Percentiles rank a stretch among this genome's conserved stretches.
Conservation (phyloP, 257 asterid species). For the Scutellaria barbata region DNA sequence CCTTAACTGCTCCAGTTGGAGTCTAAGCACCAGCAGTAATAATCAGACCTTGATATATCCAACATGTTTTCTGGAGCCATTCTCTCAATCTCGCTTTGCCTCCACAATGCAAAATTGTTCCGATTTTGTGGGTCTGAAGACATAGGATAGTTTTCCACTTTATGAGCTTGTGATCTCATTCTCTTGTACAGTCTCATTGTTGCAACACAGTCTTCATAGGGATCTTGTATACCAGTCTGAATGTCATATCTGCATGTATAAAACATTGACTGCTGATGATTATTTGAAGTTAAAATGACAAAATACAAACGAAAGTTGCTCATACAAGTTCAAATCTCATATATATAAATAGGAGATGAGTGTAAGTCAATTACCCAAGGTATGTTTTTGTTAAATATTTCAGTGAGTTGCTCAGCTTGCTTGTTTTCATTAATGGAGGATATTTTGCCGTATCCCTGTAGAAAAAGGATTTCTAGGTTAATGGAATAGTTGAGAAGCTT, state of each 20-base stretch:
- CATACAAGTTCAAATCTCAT: constrained; percentile 56
- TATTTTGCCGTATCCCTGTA: constrained; percentile 85
- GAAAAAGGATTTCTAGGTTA: neutral
- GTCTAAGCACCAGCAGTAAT: constrained; percentile 90
- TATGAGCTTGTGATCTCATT: constrained; percentile 76
- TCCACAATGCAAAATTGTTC: constrained; percentile 66
- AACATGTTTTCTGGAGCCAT: constrained; percentile 75
- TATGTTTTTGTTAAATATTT: constrained; percentile 75
- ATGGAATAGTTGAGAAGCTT: constrained; percentile 9
- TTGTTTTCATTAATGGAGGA: constrained; percentile 86
- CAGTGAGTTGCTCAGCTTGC: constrained; percentile 95
- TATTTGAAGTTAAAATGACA: neutral
- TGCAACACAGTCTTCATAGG: constrained; percentile 88
- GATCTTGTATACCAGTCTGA: constrained; percentile 80
- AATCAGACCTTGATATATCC: constrained; percentile 81
- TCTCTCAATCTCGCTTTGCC: constrained; percentile 86
- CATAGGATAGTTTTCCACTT: constrained; percentile 58
- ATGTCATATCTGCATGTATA: constrained; percentile 69
- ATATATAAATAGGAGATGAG: constrained; percentile 4
- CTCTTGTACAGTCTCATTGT: constrained; percentile 74
- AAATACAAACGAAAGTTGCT: constrained; percentile 19
- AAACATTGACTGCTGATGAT: constrained; percentile 6
- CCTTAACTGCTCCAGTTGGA: constrained; percentile 38
- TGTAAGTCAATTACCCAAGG: constrained; percentile 65
- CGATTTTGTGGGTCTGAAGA: constrained; percentile 77